Evolutionary conservation across 1,139 yeast species (phyloP).

Genomic region (Candida freyschussii): DNA sequence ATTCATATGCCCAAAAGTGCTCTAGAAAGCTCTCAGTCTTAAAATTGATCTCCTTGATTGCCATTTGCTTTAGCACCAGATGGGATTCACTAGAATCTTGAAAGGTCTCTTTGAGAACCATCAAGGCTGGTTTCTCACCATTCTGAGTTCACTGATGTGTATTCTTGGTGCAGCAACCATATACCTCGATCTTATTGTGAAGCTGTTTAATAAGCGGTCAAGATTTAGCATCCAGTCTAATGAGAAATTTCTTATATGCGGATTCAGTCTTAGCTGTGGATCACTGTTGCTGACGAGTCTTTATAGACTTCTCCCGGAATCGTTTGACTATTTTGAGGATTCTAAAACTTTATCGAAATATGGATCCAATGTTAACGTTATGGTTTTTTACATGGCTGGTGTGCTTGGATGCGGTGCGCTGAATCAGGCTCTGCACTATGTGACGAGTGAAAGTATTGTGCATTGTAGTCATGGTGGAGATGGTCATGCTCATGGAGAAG

Average conservation of each 20-base stretch:
- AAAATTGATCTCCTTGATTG: no score
- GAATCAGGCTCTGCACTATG: constrained; percentile 61
- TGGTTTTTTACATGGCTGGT: constrained; percentile 53
- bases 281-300: constrained; percentile 72
- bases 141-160: constrained; percentile 54
- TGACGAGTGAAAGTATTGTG: constrained; percentile 78
- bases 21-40: no score
- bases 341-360: constrained; percentile 19
- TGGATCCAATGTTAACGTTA: constrained; percentile 29
- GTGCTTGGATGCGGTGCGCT: constrained; percentile 52
- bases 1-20: no score
- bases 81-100: no score
- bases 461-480: constrained; percentile 71
- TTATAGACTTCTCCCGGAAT: constrained; percentile 68
- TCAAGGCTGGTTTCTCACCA: constrained; percentile 55
- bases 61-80: no score
- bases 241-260: constrained; percentile 55
- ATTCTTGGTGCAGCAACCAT: constrained; percentile 54
- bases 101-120: constrained; percentile 20
- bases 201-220: constrained; percentile 39
- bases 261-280: constrained; percentile 73
- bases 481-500: constrained; percentile 19
- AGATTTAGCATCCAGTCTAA: constrained; percentile 55
- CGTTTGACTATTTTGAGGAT: constrained; percentile 36
- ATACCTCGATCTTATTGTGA: constrained; percentile 43